Evolutionary conservation across 73 alveolate genomes (phyloP).

Genomic region (Blepharisma japonicum): DNA sequence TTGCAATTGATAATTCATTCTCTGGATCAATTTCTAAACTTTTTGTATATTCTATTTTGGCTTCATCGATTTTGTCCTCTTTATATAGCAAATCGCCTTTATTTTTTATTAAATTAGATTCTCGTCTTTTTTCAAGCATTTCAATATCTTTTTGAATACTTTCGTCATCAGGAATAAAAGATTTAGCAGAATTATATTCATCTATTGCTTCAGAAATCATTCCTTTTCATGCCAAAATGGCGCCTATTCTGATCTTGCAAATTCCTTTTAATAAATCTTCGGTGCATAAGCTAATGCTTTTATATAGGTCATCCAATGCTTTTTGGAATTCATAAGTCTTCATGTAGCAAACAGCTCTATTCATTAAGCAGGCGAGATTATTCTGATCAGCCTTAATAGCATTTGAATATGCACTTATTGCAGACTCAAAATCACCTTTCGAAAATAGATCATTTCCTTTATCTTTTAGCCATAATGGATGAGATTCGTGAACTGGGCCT

Average conservation of each 20-base stretch:
- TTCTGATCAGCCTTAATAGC: constrained; percentile 77
- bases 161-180: constrained; percentile 63
- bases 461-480: constrained; percentile 91
- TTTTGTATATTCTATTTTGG: constrained; percentile 65
- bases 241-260: constrained; percentile 62
- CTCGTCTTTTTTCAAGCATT: constrained; percentile 59
- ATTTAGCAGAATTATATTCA: constrained; percentile 63
- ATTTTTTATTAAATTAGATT: constrained; percentile 64
- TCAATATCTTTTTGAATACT: constrained; percentile 66
- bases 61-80: constrained; percentile 61
- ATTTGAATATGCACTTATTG: constrained; percentile 82
- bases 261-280: constrained; percentile 14
- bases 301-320: constrained; percentile 38
- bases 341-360: constrained; percentile 59
- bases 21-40: constrained; percentile 65
- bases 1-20: constrained; percentile 82
- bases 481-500: constrained; percentile 82
- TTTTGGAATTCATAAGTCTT: constrained; percentile 44
- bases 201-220: constrained; percentile 70
- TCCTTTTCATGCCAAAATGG: constrained; percentile 75
- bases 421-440: constrained; percentile 77
- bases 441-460: constrained; percentile 88
- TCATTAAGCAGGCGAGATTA: constrained; percentile 67
- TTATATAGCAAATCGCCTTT: constrained; percentile 72
- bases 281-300: background rate